Evolutionary conservation across 1,139 yeast species (phyloP).

Genomic region (Schizosaccharomyces versatilis): DNA sequence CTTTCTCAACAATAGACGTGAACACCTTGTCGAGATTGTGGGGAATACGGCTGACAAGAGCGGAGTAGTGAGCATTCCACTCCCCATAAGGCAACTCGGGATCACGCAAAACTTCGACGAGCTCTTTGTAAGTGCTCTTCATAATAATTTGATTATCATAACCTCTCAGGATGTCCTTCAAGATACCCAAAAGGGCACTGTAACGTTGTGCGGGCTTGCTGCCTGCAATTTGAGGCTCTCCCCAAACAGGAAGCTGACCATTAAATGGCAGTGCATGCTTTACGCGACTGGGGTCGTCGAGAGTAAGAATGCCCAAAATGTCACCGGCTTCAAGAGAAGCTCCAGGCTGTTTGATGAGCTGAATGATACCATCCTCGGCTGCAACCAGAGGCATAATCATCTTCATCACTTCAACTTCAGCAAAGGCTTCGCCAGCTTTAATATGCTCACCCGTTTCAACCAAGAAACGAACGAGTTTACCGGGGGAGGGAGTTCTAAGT

Average conservation of each 20-base stretch:
- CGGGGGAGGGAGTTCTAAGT: constrained; percentile 94
- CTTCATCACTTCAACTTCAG: constrained; percentile 98
- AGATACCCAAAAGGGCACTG: constrained; percentile 33
- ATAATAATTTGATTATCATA: constrained; percentile 87
- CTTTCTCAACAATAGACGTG: constrained; percentile 34
- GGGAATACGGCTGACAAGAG: constrained; percentile 79
- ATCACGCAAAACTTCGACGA: constrained; percentile 51
- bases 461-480: constrained; percentile 78
- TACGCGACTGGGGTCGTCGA: constrained; percentile 92
- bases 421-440: constrained; percentile 77
- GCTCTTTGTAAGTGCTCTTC: constrained; percentile 54
- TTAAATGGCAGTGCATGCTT: constrained; percentile 90
- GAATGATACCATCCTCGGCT: constrained; percentile 80
- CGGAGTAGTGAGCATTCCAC: constrained; percentile 71
- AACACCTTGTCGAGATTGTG: constrained; percentile 48
- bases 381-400: constrained; percentile 41
- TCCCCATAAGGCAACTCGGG: constrained; percentile 78
- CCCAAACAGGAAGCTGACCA: constrained; percentile 77
- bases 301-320: constrained; percentile 74
- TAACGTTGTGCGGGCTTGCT: constrained; percentile 64
- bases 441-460: constrained; percentile 93
- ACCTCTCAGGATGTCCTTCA: constrained; percentile 65
- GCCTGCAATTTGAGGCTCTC: constrained; percentile 64
- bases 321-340: constrained; percentile 91
- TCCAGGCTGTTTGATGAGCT: constrained; percentile 93